Percentiles rank a stretch among this genome's conserved stretches.
phyloP scores from a whole-genome alignment of 179 eudicot species.

The Heliamphora pulchella region DNA sequence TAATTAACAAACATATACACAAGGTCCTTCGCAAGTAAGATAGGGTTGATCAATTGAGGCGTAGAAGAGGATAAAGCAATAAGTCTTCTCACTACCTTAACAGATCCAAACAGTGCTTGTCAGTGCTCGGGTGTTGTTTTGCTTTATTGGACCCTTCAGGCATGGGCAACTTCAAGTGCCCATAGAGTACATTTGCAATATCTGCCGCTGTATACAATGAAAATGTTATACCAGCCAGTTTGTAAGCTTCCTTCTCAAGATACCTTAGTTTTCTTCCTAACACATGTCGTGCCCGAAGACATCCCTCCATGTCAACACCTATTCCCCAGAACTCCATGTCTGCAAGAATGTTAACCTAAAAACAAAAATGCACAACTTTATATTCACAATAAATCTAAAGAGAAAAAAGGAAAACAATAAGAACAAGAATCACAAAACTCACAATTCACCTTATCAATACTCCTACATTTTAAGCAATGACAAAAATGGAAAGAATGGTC shows the following conservation, averaged over 20 bases:
- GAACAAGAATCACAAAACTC: background rate
- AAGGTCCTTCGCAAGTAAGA: background rate
- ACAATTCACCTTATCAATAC: background rate
- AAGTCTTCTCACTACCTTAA: conserved; percentile 47
- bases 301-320: conserved; percentile 96
- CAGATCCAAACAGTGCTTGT: conserved; percentile 79
- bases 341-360: conserved; percentile 80
- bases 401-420: background rate
- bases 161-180: conserved; percentile 77
- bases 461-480: background rate
- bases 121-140: conserved; percentile 88
- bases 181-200: conserved; percentile 85
- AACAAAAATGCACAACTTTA: conserved; percentile 13
- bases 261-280: conserved; percentile 66
- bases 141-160: conserved; percentile 68
- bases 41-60: conserved; percentile 2
- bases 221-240: conserved; percentile 81
- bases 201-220: conserved; percentile 82
- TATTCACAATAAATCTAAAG: background rate
- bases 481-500: background rate
- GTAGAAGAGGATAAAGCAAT: conserved; percentile 9
- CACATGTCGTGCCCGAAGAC: conserved; percentile 70
- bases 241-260: conserved; percentile 88
- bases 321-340: conserved; percentile 93
- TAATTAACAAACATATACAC: background rate